These are phyloP conservation scores for Ophiostoma novo-ulmi DNA, from an alignment of 2,329 filamentous ascomycete genomes.

Conservation along the genomic window DNA sequence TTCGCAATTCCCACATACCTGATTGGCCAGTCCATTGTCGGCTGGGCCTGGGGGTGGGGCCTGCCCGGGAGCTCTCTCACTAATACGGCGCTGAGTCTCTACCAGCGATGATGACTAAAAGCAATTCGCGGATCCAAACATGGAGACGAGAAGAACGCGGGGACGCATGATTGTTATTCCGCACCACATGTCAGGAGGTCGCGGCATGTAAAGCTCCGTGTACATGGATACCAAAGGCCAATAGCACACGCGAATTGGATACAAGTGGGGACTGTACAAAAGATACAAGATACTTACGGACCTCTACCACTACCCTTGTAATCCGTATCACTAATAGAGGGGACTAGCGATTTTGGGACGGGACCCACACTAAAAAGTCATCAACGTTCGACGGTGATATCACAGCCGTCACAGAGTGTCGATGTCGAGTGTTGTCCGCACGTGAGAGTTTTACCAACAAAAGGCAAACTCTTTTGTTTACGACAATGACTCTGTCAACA, in stretches of 20 bases:
- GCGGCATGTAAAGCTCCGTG: not conserved
- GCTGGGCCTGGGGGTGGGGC: conserved; percentile 14
- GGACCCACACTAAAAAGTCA: conserved; percentile 21
- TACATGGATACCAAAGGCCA: not conserved
- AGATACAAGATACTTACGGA: not conserved
- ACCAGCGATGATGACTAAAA: not conserved
- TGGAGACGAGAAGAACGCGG: conserved; percentile 18
- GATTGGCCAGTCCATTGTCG: conserved; percentile 24
- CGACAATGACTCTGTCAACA: conserved; percentile 20
- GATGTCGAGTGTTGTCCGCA: not conserved
- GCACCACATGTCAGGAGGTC: conserved; percentile 16
- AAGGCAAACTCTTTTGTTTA: not conserved
- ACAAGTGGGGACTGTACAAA: not conserved
- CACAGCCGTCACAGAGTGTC: not conserved
- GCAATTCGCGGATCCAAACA: not conserved
- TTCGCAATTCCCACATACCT: conserved; percentile 27
- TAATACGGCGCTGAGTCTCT: not conserved
- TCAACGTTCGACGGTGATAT: conserved; percentile 11
- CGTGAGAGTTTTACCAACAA: not conserved
- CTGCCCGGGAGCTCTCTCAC: conserved; percentile 7
- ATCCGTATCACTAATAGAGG: not conserved
- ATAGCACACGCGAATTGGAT: not conserved
- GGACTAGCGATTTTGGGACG: not conserved
- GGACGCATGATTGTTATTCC: conserved; percentile 23
- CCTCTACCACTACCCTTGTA: not conserved